A percentile compares a stretch with the other conserved stretches of the same genome.
These are phyloP conservation scores for Epithele typhae DNA, from an alignment of 768 basidiomycete genomes.

Conservation along the genomic window DNA sequence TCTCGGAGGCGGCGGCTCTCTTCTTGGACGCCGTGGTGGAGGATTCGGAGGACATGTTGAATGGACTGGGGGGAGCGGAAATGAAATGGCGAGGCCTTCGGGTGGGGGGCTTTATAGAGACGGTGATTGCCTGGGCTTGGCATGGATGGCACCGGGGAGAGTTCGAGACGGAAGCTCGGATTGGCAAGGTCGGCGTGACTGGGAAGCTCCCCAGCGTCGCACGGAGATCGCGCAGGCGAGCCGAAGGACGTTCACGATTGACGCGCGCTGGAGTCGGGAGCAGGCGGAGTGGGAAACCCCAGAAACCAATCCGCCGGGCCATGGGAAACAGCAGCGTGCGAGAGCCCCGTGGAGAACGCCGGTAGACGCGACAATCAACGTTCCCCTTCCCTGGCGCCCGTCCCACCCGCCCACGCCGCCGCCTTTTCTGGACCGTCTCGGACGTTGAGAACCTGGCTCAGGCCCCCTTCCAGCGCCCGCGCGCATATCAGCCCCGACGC, in stretches of 20 bases:
- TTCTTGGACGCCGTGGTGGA: slow-evolving; percentile 22
- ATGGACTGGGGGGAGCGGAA: slow-evolving; percentile 6
- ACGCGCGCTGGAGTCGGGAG: slow-evolving; percentile 3
- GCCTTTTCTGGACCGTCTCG: too few relatives aligned
- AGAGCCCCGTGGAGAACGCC: slow-evolving; percentile 3
- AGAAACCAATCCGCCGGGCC: not conserved
- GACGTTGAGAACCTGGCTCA: too few relatives aligned
- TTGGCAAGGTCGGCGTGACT: slow-evolving; percentile 9
- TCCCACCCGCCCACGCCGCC: too few relatives aligned
- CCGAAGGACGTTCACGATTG: slow-evolving; percentile 8
- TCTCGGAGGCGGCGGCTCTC: slow-evolving; percentile 23
- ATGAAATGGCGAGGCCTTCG: slow-evolving; percentile 2
- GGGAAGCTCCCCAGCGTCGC: slow-evolving; percentile 4
- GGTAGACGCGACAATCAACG: slow-evolving; percentile 4
- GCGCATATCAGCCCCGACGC: not conserved
- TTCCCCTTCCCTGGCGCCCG: too few relatives aligned
- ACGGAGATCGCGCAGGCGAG: slow-evolving; percentile 7
- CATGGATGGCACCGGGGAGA: slow-evolving; percentile 6
- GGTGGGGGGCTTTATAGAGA: slow-evolving; percentile 10
- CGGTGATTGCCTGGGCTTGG: slow-evolving; percentile 6
- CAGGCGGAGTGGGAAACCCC: slow-evolving; percentile 9
- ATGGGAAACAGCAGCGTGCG: not conserved
- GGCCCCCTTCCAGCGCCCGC: too few relatives aligned
- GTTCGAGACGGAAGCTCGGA: slow-evolving; percentile 1
- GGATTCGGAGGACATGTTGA: slow-evolving; percentile 21